Base-by-base conservation (phyloP, 2,329 filamentous ascomycete species). In the Beauveria asiatica region DNA sequence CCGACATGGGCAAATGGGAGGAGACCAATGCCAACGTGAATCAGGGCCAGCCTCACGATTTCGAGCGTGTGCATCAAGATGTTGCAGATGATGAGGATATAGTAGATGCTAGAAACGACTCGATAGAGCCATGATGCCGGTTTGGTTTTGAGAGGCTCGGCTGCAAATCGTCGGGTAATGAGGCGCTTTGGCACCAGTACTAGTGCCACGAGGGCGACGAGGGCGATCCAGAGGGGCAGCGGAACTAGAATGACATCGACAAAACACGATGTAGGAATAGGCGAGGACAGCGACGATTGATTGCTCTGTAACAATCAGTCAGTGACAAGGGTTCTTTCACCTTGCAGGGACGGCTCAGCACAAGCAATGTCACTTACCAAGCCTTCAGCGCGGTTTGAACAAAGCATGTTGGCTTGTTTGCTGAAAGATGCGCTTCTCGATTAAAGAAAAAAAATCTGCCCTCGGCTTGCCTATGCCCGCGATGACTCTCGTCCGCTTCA, bases 21-120 rank as follows among this genome's bases (percentile, higher is more conserved):
- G 13, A 60, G 59, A 17, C 51, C 59, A 21, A 60, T 56, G 37
- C 59, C 59, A 23, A 44, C 56, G 25, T 50, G 33, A 7, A 60
- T 55, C n/a, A 55, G 44, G n/a, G 42, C 10, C 33, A 60, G 46
- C 7, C 59, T n/a, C 23, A 56, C 59, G 19, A 60, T 51, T 16
- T 60, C 59, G 3, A 60, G 59, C 44, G 59, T 56, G 39, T 60
- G 52, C 59, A 60, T 60, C 25, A 56, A 8, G 3, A 56, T 37
- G 37, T 55, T 55, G 44, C 51, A 55, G 1, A 60, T 3, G 19
- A 60, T 60, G 44, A 60, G 59, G 6, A 45, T 4, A 25, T 60
- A 60, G 45, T 60, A 60, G 23, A 51, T 19, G 3, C 39, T 33
- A 17, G 52, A 44, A 3, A 25, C 13, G 21, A 50, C 13, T 3